Conservation (phyloP, 805 yeast genomes). For the Wickerhamiella allomyrinae region DNA sequence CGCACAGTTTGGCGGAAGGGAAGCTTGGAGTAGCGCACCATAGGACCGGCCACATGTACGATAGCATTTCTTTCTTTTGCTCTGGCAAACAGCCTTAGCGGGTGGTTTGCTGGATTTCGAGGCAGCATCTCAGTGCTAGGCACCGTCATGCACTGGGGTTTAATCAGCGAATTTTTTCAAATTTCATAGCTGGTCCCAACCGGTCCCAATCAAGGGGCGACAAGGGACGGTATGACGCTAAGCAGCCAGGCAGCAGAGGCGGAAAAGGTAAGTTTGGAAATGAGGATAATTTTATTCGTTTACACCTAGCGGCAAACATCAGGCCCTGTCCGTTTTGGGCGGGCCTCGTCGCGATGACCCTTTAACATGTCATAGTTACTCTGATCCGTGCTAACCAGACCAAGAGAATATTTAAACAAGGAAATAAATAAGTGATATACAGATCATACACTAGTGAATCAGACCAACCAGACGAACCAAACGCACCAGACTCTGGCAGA, state of each 20-base stretch:
- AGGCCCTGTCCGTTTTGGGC: constrained; percentile 8
- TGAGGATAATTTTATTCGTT: constrained; percentile 10
- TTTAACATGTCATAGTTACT: constrained; percentile 13
- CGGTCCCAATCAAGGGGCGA: too few species aligned
- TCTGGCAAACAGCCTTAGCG: constrained; percentile 37
- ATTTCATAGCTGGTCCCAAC: too few species aligned
- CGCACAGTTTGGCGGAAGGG: constrained; percentile 78
- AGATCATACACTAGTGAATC: too few species aligned
- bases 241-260: too few species aligned
- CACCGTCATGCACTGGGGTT: too few species aligned
- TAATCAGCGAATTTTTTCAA: too few species aligned
- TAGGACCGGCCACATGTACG: constrained; percentile 72
- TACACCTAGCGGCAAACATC: constrained; percentile 7
- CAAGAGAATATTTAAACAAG: neutral
- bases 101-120: constrained; percentile 36
- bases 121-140: too few species aligned
- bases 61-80: constrained; percentile 37
- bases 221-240: too few species aligned
- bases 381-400: constrained; percentile 9
- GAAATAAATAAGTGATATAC: too few species aligned
- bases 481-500: too few species aligned
- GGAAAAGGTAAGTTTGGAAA: constrained; percentile 11
- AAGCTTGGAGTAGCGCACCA: constrained; percentile 91
- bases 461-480: too few species aligned
- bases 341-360: constrained; percentile 9